Evolutionary conservation across 2,329 filamentous ascomycete species (phyloP), one percentile per base, ranked within the genome.

Genomic region (Ceratocystis alfenasii): DNA sequence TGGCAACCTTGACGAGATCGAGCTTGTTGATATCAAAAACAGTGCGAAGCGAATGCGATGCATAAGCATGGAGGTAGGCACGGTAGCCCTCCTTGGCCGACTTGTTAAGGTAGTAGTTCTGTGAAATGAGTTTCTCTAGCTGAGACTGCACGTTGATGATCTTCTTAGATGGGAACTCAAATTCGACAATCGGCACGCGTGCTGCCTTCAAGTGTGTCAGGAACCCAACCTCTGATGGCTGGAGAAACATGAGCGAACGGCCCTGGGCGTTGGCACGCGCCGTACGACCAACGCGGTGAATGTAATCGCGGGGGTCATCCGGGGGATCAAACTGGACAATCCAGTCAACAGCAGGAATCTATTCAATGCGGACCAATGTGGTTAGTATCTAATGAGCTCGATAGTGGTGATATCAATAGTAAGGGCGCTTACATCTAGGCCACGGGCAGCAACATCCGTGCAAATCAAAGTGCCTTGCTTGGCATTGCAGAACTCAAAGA

Each of bases 101-200:
- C 83, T 96, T 94, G 79, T 96, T 94, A 67, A 99, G 82, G 76
- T 96, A 96, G 79, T 97, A 97, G 77, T 99, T 97, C 75, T 94
- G 89, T 36, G 84, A 85, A 72, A 99, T 95, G 70, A 97, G 83
- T 77, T 93, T 94, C 81, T 97, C 93, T 8, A 97, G 83, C 76
- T 96, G 91, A 72, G 88, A 85, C 78, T 95, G 87, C 70, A 95
- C 86, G 72, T 95, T 94, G 72, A 93, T 80, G 70, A 99, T 90
- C 81, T 95, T 96, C 78, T 89, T 92, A 66, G 85, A 80, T 1
- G 93, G 93, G 73, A 99, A 94, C 73, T 97, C 93, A 72, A 96
- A 97, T 76, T 99, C 94, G 33, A 95, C 90, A 5, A 99, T 87
- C 1, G 94, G 94, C 1, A 99, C 92, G 68, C 90, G 85, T 15